A percentile compares a stretch with the other conserved stretches of the same genome.
Evolutionary conservation across 2,329 filamentous ascomycete species (phyloP).

Genomic region (Neonectria neomacrospora): DNA sequence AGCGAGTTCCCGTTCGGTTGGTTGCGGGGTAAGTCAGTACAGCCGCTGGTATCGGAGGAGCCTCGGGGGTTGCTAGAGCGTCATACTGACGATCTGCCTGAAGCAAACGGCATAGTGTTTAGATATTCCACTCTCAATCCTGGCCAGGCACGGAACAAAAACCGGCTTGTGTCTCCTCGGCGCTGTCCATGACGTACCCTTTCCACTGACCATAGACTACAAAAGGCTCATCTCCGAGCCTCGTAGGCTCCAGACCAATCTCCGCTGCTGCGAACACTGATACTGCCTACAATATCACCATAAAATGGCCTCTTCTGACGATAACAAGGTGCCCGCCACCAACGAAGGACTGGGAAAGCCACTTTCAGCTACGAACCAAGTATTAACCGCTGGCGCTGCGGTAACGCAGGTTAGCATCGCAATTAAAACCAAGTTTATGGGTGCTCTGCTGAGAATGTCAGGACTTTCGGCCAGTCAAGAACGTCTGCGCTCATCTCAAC

Average conservation of each 20-base stretch:
- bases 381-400: constrained; percentile 70
- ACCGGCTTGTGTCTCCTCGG: neutral
- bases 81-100: constrained; percentile 34
- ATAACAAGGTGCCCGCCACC: constrained; percentile 24
- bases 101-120: neutral
- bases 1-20: neutral
- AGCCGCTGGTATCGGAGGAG: neutral
- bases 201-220: neutral
- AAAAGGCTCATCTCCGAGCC: neutral
- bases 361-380: constrained; percentile 64
- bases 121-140: neutral
- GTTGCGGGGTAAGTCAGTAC: neutral
- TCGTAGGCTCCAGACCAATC: constrained; percentile 12
- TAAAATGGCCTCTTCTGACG: constrained; percentile 25
- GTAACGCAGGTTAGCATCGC: constrained; percentile 61
- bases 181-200: constrained; percentile 33
- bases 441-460: constrained; percentile 40
- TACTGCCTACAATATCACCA: constrained; percentile 17
- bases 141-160: neutral
- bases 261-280: constrained; percentile 18
- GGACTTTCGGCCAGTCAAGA: constrained; percentile 77
- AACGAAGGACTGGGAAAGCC: constrained; percentile 56
- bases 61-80: constrained; percentile 20
- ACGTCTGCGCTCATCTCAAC: constrained; percentile 84
- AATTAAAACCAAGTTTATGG: rapidly evolving